Base-by-base conservation (phyloP, 1,139 yeast genomes). In the Yamadazyma oceani region DNA sequence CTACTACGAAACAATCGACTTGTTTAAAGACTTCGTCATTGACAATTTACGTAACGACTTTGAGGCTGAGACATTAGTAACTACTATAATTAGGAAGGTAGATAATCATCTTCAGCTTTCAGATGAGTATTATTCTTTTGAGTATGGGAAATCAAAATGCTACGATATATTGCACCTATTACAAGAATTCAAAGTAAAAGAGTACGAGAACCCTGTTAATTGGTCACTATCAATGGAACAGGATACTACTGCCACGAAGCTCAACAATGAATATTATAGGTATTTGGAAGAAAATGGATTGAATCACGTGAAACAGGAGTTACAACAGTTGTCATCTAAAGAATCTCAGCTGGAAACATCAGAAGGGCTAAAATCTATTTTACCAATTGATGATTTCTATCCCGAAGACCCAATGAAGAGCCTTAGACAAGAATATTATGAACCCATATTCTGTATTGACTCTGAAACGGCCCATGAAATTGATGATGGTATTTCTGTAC, bases 401-500 rank as follows among this genome's bases (percentile, higher is more conserved):
- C 35, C 43, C 1, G 34, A 50, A 2, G 83, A 79, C 43, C 65
- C 73, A 0, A 54, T 67, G 22, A 41, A 44, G 2, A 27, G 36
- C 0, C 41, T 57, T 3, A 50, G 85, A 45, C 52, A 50, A 25
- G 64, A 64, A 19, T 73, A 68, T 42, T 54, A 64, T 10, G 60
- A 73, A 26, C 76, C 82, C 0, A 81, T 90, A 0, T 92, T 82
- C 55, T 89, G 97, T 60, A 89, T 92, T 42, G 98, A 92, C 60
- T 75, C 84, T 2, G 78, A 70, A 10, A 73, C 73, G 31, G 96
- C 97, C 0, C 84, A 85, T 50, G 98, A 92, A 59, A 85, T 92
- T 44, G 98, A 92, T 58, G 98, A 92, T 59, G 98, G 97, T 32
- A 72, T 92, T 19, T 80, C 96, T 0, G 63, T 92, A 14, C 66